Percentiles rank a stretch among this genome's conserved stretches.
Evolutionary conservation across 2,329 filamentous ascomycete species (phyloP).

Genomic region (Cercospora sp.): DNA sequence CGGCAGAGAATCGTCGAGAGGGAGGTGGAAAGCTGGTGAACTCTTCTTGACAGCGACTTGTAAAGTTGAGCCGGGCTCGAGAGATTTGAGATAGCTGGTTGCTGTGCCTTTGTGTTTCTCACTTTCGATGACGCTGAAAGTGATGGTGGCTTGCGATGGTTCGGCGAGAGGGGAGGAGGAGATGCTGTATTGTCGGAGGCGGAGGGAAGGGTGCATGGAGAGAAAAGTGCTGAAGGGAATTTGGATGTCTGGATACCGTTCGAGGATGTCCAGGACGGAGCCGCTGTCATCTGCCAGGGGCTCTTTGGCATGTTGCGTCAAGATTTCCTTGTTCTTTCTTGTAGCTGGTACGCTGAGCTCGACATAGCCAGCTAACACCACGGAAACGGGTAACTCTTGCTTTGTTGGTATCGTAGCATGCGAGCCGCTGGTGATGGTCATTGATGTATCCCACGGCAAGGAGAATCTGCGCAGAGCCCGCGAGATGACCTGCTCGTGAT

Average conservation of each 20-base stretch:
- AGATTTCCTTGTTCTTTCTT: constrained; percentile 9
- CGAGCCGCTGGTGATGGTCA: constrained; percentile 49
- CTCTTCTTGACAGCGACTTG: constrained; percentile 40
- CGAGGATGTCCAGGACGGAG: constrained; percentile 67
- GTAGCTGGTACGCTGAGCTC: constrained; percentile 71
- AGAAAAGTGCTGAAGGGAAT: constrained; percentile 67
- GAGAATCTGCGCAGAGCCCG: constrained; percentile 65
- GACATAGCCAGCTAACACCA: constrained; percentile 67
- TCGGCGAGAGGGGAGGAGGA: constrained; percentile 41
- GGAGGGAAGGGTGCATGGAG: constrained; percentile 71
- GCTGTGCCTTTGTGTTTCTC: constrained; percentile 39
- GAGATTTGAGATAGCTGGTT: constrained; percentile 44
- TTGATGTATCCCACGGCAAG: constrained; percentile 64
- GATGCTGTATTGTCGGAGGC: constrained; percentile 40
- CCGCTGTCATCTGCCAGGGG: constrained; percentile 55
- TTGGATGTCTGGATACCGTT: constrained; percentile 58
- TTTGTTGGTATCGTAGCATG: constrained; percentile 66
- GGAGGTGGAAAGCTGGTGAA: constrained; percentile 51
- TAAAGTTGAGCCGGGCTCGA: constrained; percentile 57
- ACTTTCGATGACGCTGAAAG: constrained; percentile 43
- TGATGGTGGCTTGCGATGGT: constrained; percentile 41
- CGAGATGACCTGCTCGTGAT: constrained; percentile 60
- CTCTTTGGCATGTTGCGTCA: constrained; percentile 49
- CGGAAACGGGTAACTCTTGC: constrained; percentile 59
- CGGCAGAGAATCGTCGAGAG: constrained; percentile 45